These are phyloP conservation scores for Hirsutella thompsonii DNA, from an alignment of 2,329 filamentous ascomycete species.

Conservation along the genomic window DNA sequence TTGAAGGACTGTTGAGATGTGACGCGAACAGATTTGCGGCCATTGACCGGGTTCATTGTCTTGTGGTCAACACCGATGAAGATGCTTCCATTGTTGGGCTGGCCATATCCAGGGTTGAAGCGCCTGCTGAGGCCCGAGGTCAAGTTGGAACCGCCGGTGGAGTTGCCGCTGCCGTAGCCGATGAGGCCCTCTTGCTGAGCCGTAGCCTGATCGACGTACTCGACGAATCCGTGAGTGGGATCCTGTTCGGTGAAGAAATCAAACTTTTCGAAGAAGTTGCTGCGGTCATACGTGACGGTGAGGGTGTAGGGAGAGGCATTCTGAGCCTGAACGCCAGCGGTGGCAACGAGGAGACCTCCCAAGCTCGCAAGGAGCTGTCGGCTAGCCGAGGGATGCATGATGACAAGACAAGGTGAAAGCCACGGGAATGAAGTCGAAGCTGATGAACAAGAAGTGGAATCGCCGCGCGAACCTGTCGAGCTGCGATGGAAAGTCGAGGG, in stretches of 20 bases:
- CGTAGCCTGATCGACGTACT: slow-evolving; percentile 47
- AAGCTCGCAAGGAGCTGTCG: slow-evolving; percentile 9
- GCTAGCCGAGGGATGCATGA: slow-evolving; percentile 10
- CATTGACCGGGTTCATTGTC: slow-evolving; percentile 39
- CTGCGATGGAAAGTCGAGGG: not conserved
- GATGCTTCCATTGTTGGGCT: slow-evolving; percentile 28
- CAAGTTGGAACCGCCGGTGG: slow-evolving; percentile 18
- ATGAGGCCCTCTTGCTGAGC: slow-evolving; percentile 48
- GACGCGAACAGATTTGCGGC: slow-evolving; percentile 59
- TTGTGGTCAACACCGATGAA: slow-evolving; percentile 59
- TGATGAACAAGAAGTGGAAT: not conserved
- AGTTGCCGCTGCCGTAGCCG: slow-evolving; percentile 31
- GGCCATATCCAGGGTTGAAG: not conserved
- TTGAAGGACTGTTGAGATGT: slow-evolving; percentile 53
- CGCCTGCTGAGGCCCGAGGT: no score
- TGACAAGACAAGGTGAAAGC: not conserved
- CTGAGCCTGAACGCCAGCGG: slow-evolving; percentile 5
- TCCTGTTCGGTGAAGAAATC: slow-evolving; percentile 46
- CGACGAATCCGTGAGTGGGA: slow-evolving; percentile 64
- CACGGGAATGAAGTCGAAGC: no score
- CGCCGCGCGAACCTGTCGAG: not conserved
- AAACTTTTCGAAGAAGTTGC: slow-evolving; percentile 44
- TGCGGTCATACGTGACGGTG: slow-evolving; percentile 31
- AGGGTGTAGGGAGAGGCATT: slow-evolving; percentile 27
- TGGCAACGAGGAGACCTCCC: slow-evolving; percentile 15